These are phyloP conservation scores for Russula olivacea DNA, from an alignment of 768 basidiomycete species.

Conservation along the genomic window DNA sequence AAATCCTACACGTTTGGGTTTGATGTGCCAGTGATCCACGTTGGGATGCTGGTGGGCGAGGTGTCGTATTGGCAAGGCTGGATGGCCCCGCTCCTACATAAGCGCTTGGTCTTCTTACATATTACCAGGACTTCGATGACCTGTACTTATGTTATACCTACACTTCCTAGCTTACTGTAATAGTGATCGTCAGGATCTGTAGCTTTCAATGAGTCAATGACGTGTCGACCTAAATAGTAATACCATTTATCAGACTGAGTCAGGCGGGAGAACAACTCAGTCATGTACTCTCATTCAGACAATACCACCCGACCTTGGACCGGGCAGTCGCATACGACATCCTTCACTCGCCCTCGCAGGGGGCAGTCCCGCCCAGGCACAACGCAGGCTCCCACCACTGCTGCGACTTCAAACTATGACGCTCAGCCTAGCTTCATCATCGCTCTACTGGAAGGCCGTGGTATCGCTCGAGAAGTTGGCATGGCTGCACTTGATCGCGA, in stretches of 20 bases:
- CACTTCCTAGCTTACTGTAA: not conserved
- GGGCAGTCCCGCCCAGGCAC: conserved; percentile 48
- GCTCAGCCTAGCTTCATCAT: conserved; percentile 48
- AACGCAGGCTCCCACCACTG: conserved; percentile 56
- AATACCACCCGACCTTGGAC: conserved; percentile 45
- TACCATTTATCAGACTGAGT: not conserved
- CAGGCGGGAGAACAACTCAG: not conserved
- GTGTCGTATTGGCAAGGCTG: not conserved
- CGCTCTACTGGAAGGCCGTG: conserved; percentile 70
- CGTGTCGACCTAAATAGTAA: conserved; percentile 5
- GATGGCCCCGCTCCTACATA: not conserved
- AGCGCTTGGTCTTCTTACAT: not conserved
- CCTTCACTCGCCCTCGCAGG: conserved; percentile 18
- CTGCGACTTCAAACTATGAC: conserved; percentile 53
- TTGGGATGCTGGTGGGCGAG: not conserved
- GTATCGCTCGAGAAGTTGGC: conserved; percentile 77
- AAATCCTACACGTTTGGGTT: not conserved
- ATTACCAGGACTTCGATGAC: not conserved
- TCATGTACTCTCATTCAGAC: conserved; percentile 28
- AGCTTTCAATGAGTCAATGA: not conserved
- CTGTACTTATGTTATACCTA: not conserved
- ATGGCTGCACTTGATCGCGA: conserved; percentile 81
- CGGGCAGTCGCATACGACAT: conserved; percentile 45
- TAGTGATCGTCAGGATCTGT: not conserved
- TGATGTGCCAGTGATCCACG: not conserved